Evolutionary conservation across 805 yeast genomes (phyloP).

Genomic region (Candida silvicultrix): DNA sequence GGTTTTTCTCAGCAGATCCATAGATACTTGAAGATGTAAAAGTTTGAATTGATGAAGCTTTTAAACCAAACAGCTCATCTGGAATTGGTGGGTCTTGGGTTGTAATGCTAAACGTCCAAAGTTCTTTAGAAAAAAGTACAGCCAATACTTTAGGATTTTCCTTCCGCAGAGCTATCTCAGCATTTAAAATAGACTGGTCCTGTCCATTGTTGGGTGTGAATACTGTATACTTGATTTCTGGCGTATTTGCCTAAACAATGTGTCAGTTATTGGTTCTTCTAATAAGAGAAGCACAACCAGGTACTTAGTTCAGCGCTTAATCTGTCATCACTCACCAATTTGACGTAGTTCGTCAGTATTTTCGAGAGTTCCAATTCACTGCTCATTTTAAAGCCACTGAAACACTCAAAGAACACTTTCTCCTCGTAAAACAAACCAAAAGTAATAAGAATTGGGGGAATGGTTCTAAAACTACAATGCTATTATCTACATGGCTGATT

Average conservation of each 20-base stretch:
- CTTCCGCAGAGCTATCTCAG: constrained; percentile 31
- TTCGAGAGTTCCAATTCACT: constrained; percentile 1
- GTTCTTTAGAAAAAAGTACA: constrained; percentile 32
- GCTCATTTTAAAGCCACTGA: not conserved
- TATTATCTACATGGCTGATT: too few relatives aligned
- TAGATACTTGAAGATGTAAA: constrained; percentile 15
- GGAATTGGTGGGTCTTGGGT: constrained; percentile 28
- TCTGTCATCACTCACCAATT: not conserved
- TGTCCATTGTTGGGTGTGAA: constrained; percentile 5
- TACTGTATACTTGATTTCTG: constrained; percentile 14
- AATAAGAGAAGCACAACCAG: not conserved
- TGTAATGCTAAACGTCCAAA: constrained; percentile 38
- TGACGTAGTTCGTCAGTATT: not conserved
- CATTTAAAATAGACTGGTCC: constrained; percentile 35
- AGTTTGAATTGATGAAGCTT: constrained; percentile 6
- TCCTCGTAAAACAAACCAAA: too few relatives aligned
- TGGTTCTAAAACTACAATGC: too few relatives aligned
- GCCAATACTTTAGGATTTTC: constrained; percentile 29
- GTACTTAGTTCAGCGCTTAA: too few relatives aligned
- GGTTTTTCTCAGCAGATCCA: constrained; percentile 9
- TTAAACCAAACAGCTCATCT: constrained; percentile 12
- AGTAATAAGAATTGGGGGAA: too few relatives aligned
- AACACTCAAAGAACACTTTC: not conserved
- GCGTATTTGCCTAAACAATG: not conserved
- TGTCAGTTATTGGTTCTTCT: not conserved